Percentiles rank a stretch among this genome's conserved stretches.
These are phyloP conservation scores for Suillus placidus DNA, from an alignment of 768 basidiomycete genomes.

Conservation along the genomic window DNA sequence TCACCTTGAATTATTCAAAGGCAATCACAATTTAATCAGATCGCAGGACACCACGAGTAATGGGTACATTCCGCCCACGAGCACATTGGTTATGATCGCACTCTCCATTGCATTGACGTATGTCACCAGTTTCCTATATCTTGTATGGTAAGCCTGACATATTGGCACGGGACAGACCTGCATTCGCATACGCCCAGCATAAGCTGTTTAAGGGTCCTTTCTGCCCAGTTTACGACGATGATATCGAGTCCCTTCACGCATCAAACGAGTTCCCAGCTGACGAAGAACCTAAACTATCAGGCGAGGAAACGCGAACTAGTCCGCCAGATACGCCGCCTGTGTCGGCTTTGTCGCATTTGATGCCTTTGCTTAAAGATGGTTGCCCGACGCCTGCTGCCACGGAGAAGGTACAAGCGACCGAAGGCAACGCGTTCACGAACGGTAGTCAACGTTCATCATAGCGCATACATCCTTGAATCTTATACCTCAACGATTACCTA, in stretches of 20 bases:
- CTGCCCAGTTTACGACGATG: conserved; percentile 31
- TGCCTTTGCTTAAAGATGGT: not conserved
- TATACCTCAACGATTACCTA: not conserved
- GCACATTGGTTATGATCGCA: conserved; percentile 53
- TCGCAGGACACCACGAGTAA: conserved; percentile 48
- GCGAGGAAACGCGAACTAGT: conserved; percentile 10
- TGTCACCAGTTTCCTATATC: conserved; percentile 26
- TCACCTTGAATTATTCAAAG: not conserved
- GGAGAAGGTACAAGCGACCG: not conserved
- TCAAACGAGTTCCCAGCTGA: conserved; percentile 24
- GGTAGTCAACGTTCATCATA: not conserved
- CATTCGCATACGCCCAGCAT: conserved; percentile 58
- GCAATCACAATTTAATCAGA: conserved; percentile 9
- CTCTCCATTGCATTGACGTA: conserved; percentile 60
- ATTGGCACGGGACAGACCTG: conserved; percentile 40
- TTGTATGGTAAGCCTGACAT: not conserved
- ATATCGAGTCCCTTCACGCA: conserved; percentile 30
- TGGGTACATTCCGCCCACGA: conserved; percentile 53
- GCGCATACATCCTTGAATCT: not conserved
- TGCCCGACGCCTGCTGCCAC: not conserved
- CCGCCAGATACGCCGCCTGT: conserved; percentile 19
- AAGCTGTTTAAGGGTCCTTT: conserved; percentile 54
- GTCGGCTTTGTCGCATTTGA: not conserved
- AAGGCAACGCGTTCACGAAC: not conserved
- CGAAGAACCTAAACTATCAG: conserved; percentile 23